Evolutionary conservation across 192 early-diverging fungal species (phyloP), one percentile per base, ranked within the genome.

Genomic region (Podila minutissima): DNA sequence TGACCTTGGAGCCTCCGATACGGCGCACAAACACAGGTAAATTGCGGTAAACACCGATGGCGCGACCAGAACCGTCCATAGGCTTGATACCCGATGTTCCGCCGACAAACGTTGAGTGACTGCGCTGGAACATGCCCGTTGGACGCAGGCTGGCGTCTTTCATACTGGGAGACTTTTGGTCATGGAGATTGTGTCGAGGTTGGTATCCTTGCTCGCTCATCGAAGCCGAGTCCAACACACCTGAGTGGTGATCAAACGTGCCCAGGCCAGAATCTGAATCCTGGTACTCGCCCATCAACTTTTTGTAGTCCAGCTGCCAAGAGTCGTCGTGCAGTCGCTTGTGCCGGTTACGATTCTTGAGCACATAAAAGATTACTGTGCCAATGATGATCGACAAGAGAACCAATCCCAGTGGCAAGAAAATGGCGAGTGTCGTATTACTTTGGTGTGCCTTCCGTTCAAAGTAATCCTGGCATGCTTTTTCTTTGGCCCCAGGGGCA

Each of bases 11-110:
- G 5, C 71, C 59, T 8, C 77, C 77, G 41, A 81, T 81, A 7
- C 77, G 70, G 22, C 77, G 77, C 41, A 81, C 77, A 73, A 81
- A 81, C 13, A 81, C 77, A 7, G 77, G 77, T 20, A 81, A 53
- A 35, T 81, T 81, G 15, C 77, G 70, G 62, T 81, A 81, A 1
- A 81, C 77, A 12, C 77, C 77, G 53, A 81, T 81, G 7, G 77
- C 77, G n/a, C 53, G 58, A 31, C 77, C 77, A 13, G 65, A 49
- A 22, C 59, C 67, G 17, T 81, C 70, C 77, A 81, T 81, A 6
- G 77, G 77, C 29, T 81, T 50, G 37, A 81, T 81, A 9, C 77
- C 77, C 7, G 51, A 69, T 3, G 67, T 46, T 15, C 77, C 77
- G 6, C 77, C 77, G 12, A 81, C 66, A 67, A 81, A 81, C 6